Evolutionary conservation across 495 filamentous ascomycete species (phyloP).

Genomic region (Articulospora tetracladia): DNA sequence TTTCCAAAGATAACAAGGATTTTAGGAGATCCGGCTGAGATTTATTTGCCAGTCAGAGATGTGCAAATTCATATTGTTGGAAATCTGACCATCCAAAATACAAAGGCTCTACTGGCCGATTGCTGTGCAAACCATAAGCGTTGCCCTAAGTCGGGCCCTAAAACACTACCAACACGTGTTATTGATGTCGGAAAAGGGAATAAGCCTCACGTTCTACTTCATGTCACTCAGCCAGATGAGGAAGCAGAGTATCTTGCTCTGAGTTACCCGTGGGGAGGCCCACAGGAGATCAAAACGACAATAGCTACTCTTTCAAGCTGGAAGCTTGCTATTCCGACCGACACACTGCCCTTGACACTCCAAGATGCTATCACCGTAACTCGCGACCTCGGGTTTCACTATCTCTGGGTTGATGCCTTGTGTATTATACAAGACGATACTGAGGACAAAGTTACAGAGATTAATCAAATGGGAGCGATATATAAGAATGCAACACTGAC

Average conservation of each 20-base stretch:
- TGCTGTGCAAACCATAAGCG: neutral
- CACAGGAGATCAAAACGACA: neutral
- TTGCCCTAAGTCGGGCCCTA: no score
- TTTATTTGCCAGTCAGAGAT: no score
- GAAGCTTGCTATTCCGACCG: neutral
- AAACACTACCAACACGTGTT: neutral
- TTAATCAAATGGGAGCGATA: neutral
- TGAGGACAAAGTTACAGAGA: neutral
- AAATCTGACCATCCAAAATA: no score
- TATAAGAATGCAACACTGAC: neutral
- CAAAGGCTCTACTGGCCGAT: no score
- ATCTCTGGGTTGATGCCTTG: conserved; percentile 12
- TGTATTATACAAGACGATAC: conserved; percentile 7
- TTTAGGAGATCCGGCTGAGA: no score
- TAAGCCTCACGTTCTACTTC: no score
- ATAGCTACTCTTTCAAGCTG: neutral
- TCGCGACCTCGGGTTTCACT: neutral
- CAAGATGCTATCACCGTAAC: conserved; percentile 8
- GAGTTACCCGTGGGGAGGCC: conserved; percentile 3
- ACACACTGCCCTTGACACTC: neutral
- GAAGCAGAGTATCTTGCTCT: neutral
- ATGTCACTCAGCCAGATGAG: no score
- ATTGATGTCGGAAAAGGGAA: neutral
- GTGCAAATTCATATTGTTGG: no score
- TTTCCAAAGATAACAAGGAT: no score